Evolutionary conservation across 441 rosid species (phyloP).

Genomic region (Gossypium schwendimanii): DNA sequence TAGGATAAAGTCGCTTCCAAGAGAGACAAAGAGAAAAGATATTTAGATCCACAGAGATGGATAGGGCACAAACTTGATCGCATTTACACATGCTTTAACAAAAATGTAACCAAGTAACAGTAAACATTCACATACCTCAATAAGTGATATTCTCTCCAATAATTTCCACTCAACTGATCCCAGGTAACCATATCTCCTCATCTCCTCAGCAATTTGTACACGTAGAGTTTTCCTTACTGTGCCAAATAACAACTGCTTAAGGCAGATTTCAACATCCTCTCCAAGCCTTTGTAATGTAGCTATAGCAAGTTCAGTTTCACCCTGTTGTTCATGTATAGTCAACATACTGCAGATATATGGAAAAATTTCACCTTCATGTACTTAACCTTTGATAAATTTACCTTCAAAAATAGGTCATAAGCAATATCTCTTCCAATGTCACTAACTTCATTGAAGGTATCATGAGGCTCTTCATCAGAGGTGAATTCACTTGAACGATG

Average conservation of each 20-base stretch:
- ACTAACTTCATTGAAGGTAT: slow-evolving; percentile 90
- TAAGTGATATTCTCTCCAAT: slow-evolving; percentile 67
- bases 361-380: slow-evolving; percentile 17
- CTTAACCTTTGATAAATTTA: slow-evolving; percentile 32
- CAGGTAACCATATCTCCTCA: slow-evolving; percentile 66
- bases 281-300: slow-evolving; percentile 92
- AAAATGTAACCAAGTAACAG: slow-evolving; percentile 1
- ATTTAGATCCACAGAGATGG: slow-evolving; percentile 26
- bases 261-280: slow-evolving; percentile 80
- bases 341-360: slow-evolving; percentile 24
- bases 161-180: slow-evolving; percentile 76
- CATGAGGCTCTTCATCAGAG: slow-evolving; percentile 51
- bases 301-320: slow-evolving; percentile 84
- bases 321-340: slow-evolving; percentile 52
- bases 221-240: slow-evolving; percentile 87
- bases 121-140: slow-evolving; percentile 59
- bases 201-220: slow-evolving; percentile 71
- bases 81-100: slow-evolving; percentile 17
- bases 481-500: slow-evolving; percentile 59
- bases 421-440: slow-evolving; percentile 91
- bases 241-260: slow-evolving; percentile 90
- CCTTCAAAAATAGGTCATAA: slow-evolving; percentile 92
- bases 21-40: slow-evolving; percentile 24
- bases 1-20: slow-evolving; percentile 92
- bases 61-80: slow-evolving; percentile 19